A percentile compares a stretch with the other conserved stretches of the same genome.
phyloP scores from a whole-genome alignment of 495 filamentous ascomycete species.

The Apodospora peruviana region DNA sequence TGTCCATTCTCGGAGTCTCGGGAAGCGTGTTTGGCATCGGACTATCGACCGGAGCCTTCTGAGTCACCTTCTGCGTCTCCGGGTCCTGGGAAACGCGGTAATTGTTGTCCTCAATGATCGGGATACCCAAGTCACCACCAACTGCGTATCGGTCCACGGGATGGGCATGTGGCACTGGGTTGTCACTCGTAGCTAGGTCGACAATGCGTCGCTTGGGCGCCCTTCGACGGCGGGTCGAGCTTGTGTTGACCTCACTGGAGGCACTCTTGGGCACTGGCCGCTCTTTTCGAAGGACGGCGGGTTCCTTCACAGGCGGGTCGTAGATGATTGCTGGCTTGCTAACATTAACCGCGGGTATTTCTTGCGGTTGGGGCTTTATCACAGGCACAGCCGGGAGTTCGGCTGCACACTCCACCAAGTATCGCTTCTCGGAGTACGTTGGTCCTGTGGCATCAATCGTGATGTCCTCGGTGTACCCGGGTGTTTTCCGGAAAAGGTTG shows the following conservation, averaged over 20 bases:
- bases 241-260: slow-evolving; percentile 48
- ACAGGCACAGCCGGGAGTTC: slow-evolving; percentile 71
- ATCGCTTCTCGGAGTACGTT: slow-evolving; percentile 73
- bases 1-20: slow-evolving; percentile 41
- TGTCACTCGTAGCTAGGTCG: slow-evolving; percentile 66
- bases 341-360: slow-evolving; percentile 55
- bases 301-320: slow-evolving; percentile 35
- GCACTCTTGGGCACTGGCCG: slow-evolving; percentile 35
- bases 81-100: slow-evolving; percentile 41
- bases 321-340: slow-evolving; percentile 58
- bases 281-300: slow-evolving; percentile 48
- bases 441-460: slow-evolving; percentile 80
- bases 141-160: slow-evolving; percentile 14
- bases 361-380: slow-evolving; percentile 56
- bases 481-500: slow-evolving; percentile 90
- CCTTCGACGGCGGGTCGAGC: slow-evolving; percentile 43
- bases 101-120: slow-evolving; percentile 24
- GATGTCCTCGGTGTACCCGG: slow-evolving; percentile 86
- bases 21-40: slow-evolving; percentile 21
- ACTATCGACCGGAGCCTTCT: slow-evolving; percentile 21
- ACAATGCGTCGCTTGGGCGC: slow-evolving; percentile 72
- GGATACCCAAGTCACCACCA: slow-evolving; percentile 1
- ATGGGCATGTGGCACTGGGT: slow-evolving; percentile 27
- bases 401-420: slow-evolving; percentile 74
- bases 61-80: slow-evolving; percentile 20